Evolutionary conservation across 192 early-diverging fungal species (phyloP), one percentile per base, ranked within the genome.

Genomic region (Coemansia pectinata): DNA sequence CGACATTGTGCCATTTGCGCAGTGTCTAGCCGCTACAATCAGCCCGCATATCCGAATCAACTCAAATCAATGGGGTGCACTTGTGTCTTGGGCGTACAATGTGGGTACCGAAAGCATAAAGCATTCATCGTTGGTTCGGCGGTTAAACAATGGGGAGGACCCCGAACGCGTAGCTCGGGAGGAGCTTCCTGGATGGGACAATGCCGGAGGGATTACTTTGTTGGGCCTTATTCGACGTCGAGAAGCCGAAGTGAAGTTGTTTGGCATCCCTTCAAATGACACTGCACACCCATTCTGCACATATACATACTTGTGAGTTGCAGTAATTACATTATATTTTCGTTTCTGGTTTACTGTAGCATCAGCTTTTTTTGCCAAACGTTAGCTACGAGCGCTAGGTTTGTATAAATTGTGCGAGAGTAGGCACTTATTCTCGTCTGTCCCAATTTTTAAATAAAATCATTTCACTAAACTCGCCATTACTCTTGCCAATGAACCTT

Each of bases 31-130:
- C 1, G 11, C 8, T 0, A 34, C 59, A 12, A 42, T 81, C 1
- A 40, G 12, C 12, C 15, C 44, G 9, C n/a, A 10, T 2, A 48
- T 70, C 1, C 27, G 4, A 17, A 44, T 76, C 5, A 81, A 81
- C 39, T 41, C 45, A 27, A 78, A 74, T n/a, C 82, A 84, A 52
- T 72, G 72, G 62, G 79, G 71, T 25, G 72, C 82, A 4, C 52
- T 83, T 15, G 66, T 71, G 4, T 73, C 67, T 21, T 83, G 70
- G 69, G 62, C 73, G 0, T 83, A 63, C 38, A 79, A 74, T 48
- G 66, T 79, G 27, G 80, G 77, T 0, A 60, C 69, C 15, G 63
- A 63, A 42, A 65, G 41, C 19, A 61, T 65, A 1, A 31, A 47
- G 15, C 34, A 45, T 2, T 79, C 80, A 1, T 15, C 19, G 1